Conservation (phyloP, 768 basidiomycete species). For the Lactarius trivialis region DNA sequence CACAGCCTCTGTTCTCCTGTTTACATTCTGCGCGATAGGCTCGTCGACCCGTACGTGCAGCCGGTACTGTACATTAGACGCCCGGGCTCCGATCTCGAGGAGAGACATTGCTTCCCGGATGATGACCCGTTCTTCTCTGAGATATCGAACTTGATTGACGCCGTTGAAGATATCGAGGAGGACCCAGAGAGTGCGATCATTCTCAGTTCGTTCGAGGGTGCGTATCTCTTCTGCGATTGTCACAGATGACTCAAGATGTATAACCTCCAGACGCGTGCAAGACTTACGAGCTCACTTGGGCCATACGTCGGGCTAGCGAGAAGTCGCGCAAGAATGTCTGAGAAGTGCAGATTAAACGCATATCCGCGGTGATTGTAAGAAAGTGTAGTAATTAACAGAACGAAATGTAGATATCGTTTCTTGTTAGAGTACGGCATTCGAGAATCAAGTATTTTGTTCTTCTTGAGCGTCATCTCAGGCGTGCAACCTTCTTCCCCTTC, state of each 20-base stretch:
- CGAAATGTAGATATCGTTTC: background rate
- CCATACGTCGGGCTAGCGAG: conserved; percentile 77
- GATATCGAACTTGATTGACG: conserved; percentile 81
- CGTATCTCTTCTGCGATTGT: conserved; percentile 14
- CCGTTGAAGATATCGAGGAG: conserved; percentile 85
- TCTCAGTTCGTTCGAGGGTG: conserved; percentile 80
- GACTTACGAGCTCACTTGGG: conserved; percentile 92
- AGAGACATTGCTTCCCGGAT: conserved; percentile 61
- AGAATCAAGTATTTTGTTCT: conserved; percentile 2
- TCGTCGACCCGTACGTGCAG: conserved; percentile 90
- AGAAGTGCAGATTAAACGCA: background rate
- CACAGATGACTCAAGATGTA: background rate
- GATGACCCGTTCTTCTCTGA: conserved; percentile 96
- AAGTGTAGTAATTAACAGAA: background rate
- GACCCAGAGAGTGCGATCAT: conserved; percentile 76
- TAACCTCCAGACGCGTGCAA: conserved; percentile 62
- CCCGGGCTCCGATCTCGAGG: conserved; percentile 75
- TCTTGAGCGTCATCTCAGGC: background rate
- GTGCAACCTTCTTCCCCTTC: background rate
- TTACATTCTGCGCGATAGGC: conserved; percentile 35
- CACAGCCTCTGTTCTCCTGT: conserved; percentile 2
- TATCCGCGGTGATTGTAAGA: background rate
- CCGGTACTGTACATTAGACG: conserved; percentile 82
- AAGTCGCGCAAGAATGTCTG: conserved; percentile 39
- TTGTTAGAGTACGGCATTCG: background rate